phyloP scores from a whole-genome alignment of 768 basidiomycete genomes.

The Hypsizygus marmoreus region DNA sequence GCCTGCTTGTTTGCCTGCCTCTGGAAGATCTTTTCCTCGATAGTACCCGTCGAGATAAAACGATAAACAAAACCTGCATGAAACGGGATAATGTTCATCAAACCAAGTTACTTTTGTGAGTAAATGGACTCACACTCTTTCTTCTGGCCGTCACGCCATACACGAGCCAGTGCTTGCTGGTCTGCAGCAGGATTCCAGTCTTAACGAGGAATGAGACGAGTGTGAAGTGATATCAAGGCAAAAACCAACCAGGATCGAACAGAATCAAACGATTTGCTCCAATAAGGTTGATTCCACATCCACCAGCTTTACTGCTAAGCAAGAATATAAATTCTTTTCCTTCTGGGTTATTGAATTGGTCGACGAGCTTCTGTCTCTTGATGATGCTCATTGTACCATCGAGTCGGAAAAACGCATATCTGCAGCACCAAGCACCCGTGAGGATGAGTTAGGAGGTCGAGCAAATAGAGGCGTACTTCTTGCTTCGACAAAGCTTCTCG shows the following conservation, averaged over 20 bases:
- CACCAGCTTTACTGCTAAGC: constrained; percentile 93
- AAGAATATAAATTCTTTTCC: constrained; percentile 95
- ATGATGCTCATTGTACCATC: constrained; percentile 92
- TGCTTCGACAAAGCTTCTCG: constrained; percentile 82
- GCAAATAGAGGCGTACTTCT: constrained; percentile 64
- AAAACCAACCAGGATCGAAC: constrained; percentile 81
- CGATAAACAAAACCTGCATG: constrained; percentile 91
- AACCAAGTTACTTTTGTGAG: not conserved
- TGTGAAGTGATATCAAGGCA: not conserved
- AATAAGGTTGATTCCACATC: constrained; percentile 96
- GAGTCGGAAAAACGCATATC: constrained; percentile 89
- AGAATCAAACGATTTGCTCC: constrained; percentile 95
- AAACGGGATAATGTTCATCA: not conserved
- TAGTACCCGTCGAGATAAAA: constrained; percentile 95
- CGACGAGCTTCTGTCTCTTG: constrained; percentile 94
- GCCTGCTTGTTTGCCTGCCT: constrained; percentile 96
- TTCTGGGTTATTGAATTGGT: constrained; percentile 92
- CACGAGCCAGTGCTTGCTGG: constrained; percentile 96
- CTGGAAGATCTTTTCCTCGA: constrained; percentile 99
- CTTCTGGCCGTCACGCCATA: constrained; percentile 99
- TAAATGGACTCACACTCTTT: constrained; percentile 80
- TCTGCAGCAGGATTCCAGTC: constrained; percentile 99
- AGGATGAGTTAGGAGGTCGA: too few species aligned
- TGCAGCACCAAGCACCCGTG: constrained; percentile 26
- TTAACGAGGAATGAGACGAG: constrained; percentile 27